phyloP scores from a whole-genome alignment of 2,329 filamentous ascomycete species.

The Colletotrichum nymphaeae region DNA sequence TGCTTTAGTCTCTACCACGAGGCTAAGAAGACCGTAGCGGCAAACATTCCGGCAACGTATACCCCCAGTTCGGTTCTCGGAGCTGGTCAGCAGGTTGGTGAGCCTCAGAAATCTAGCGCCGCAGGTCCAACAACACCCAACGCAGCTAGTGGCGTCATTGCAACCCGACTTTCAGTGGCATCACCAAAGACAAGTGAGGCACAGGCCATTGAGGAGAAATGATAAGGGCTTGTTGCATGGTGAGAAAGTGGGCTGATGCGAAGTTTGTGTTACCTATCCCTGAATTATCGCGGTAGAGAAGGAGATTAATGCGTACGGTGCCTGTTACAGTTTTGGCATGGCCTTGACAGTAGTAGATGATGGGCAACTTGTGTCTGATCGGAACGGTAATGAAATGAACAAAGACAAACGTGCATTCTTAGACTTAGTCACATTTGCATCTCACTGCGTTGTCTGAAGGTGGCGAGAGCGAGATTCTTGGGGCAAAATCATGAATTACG shows the following conservation, averaged over 20 bases:
- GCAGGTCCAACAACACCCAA: conserved; percentile 12
- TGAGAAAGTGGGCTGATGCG: not conserved
- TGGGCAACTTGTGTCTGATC: not conserved
- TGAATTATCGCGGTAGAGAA: not conserved
- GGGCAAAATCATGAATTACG: not conserved
- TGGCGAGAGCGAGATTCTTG: not conserved
- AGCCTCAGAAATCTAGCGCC: conserved; percentile 1
- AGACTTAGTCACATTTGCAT: not conserved
- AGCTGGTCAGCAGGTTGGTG: conserved; percentile 17
- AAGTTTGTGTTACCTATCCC: not conserved
- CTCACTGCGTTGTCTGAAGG: not conserved
- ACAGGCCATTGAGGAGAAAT: not conserved
- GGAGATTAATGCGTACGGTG: not conserved
- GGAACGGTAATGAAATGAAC: not conserved
- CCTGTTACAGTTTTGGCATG: not conserved
- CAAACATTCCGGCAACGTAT: conserved; percentile 59
- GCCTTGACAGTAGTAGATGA: not conserved
- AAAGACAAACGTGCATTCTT: not conserved
- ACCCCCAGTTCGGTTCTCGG: conserved; percentile 36
- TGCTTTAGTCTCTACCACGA: conserved; percentile 59
- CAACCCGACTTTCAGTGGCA: conserved; percentile 16
- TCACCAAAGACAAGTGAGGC: not conserved
- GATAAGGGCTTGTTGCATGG: not conserved
- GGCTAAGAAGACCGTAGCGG: conserved; percentile 59
- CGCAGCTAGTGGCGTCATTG: conserved; percentile 20